A percentile compares a stretch with the other conserved stretches of the same genome.
Conservation (phyloP, 2,329 filamentous ascomycete species). For the Sporothrix inflata region DNA sequence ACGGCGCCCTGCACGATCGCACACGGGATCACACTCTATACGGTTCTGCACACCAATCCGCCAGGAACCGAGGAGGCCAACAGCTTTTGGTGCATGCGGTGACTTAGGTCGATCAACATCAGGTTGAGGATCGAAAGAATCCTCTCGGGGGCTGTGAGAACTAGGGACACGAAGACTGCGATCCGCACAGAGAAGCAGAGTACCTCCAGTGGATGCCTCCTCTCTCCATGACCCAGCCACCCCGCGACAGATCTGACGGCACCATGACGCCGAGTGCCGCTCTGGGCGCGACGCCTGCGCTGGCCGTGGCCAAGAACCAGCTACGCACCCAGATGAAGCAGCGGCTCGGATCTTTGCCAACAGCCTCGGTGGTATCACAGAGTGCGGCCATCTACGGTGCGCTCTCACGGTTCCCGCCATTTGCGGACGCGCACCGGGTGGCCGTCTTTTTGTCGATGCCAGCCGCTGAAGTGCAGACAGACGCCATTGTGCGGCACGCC, state of each 20-base stretch:
- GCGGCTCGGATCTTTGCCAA: conserved; percentile 62
- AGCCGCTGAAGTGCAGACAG: conserved; percentile 80
- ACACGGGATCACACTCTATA: background rate
- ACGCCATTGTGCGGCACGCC: conserved; percentile 79
- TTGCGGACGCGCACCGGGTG: conserved; percentile 72
- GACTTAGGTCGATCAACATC: background rate
- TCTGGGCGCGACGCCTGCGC: conserved; percentile 51
- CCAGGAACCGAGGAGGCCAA: background rate
- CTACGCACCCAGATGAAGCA: conserved; percentile 72
- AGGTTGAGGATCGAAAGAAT: background rate
- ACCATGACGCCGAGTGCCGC: conserved; percentile 11
- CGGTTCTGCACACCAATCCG: background rate
- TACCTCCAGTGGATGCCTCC: background rate
- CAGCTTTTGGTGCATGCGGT: too few relatives aligned
- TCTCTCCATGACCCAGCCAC: background rate
- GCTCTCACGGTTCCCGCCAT: conserved; percentile 71
- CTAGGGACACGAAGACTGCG: background rate
- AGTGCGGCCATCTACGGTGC: conserved; percentile 68
- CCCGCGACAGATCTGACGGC: background rate
- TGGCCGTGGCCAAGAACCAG: conserved; percentile 74
- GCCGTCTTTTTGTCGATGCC: conserved; percentile 96
- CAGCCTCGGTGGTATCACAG: conserved; percentile 67
- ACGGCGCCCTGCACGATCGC: background rate
- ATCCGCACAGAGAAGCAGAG: too few relatives aligned
- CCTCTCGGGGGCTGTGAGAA: background rate